Base-by-base conservation (phyloP, 495 filamentous ascomycete genomes). In the Penicillium lividum region DNA sequence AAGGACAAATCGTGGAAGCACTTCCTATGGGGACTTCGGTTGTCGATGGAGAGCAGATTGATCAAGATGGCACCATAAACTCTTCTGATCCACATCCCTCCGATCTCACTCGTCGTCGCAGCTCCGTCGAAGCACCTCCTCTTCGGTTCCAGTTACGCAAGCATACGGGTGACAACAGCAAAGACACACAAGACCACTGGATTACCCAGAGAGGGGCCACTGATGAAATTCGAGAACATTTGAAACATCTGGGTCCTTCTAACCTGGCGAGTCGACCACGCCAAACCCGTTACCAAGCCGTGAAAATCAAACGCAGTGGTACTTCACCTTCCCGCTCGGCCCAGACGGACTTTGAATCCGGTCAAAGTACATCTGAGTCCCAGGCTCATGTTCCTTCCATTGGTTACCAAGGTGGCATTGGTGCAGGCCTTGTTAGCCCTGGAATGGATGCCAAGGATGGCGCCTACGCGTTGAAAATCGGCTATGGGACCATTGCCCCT, bases 171-270 rank as follows among this genome's bases (percentile, higher is more conserved):
- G 74, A 74, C n/a, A 65, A 50, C 13, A 62, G 58, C 34, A 45
- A 66, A 3, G 69, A 73, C 27, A 46, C 64, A 13, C 45, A 61
- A 31, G 62, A 74, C 51, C 54, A 68, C 50, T 67, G 70, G 58
- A 56, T 80, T 45, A 73, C 72, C 5, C 72, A 77, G 57, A 60
- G 73, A 27, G 70, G 73, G 16, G 62, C 72, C 33, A 77, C 75
- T 2, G 76, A 80, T 51, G 91, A 96, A 49, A 84, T 96, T 56
- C 82, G 82, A 48, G 85, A 92, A 61, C 93, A 97, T 59, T 77
- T 97, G 10, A 94, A 90, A 64, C 89, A 94, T 64, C 85, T 98
- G 3, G 94, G 95, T 0, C 94, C 94, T 0, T 95, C 91, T 2
- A 98, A 98, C 64, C 82, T 89, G 15, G 95, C 94, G 3, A 90